Evolutionary conservation across 1,284 basidiomycete species (phyloP).

Genomic region (Tilletia indica): DNA sequence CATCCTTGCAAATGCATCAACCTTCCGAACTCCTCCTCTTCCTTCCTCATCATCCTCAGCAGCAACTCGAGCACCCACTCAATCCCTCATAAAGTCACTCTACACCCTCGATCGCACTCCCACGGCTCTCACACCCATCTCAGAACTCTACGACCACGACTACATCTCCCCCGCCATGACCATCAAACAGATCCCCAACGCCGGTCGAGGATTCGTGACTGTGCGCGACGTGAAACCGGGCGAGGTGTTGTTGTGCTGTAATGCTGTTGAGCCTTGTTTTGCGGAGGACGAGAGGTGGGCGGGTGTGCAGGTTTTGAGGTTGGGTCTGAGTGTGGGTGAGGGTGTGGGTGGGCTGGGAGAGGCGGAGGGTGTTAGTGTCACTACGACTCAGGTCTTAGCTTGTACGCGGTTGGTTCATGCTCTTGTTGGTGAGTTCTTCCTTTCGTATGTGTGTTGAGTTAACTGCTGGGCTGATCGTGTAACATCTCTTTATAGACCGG

Average conservation of each 20-base stretch:
- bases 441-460: neutral
- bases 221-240: constrained; percentile 44
- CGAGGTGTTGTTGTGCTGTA: constrained; percentile 47
- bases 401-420: constrained; percentile 49
- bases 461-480: neutral
- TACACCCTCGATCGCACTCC: constrained; percentile 6
- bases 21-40: neutral
- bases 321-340: constrained; percentile 25
- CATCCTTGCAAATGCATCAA: neutral
- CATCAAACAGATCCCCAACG: constrained; percentile 38
- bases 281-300: constrained; percentile 36
- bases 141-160: constrained; percentile 12
- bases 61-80: neutral
- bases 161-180: constrained; percentile 2
- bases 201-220: constrained; percentile 49
- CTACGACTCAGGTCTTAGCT: constrained; percentile 52
- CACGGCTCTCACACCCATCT: neutral
- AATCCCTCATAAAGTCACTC: neutral
- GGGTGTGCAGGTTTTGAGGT: constrained; percentile 39
- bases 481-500: constrained; percentile 3
- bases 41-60: neutral
- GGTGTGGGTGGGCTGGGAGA: neutral
- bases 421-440: constrained; percentile 26
- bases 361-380: constrained; percentile 46
- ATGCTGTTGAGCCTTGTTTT: constrained; percentile 45